Evolutionary conservation across 2,329 filamentous ascomycete species (phyloP), one percentile per base, ranked within the genome.

Genomic region (Arthrobotrys pseudoclavata): DNA sequence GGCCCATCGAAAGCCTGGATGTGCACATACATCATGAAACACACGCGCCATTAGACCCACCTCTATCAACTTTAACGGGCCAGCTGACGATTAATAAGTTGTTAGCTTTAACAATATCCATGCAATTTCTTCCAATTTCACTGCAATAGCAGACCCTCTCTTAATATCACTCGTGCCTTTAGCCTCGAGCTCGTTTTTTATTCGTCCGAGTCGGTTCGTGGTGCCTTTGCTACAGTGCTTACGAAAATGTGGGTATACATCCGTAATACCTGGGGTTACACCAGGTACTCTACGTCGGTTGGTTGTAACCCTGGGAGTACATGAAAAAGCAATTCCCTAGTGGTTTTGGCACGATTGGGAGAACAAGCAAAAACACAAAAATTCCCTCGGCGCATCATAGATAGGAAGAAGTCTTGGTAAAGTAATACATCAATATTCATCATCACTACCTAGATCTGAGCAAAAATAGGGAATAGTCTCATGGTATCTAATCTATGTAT

Each of bases 231-330:
- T 47, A 62, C 57, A 31, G 40, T 62, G 15, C 52, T 34, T 34
- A 57, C 52, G n/a, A 48, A 47, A n/a, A 63, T 47, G 60, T 48
- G 42, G 37, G 40, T 47, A 63, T 48, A 48, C 40, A 40, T 63
- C 60, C 42, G 47, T 70, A 53, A 40, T 31, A 63, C 67, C 60
- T 66, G 37, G 60, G 55, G 69, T 72, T 72, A 72, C 69, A 64
- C 69, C 69, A 72, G 67, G 29, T 42, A 48, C 37, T 22, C 55
- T 57, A 22, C 42, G 53, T 62, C 53, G 42, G 40, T 62, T 55
- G 42, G 40, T 42, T 69, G 67, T 53, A 69, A 69, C 67, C 66
- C 67, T 69, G 53, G 42, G 22, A 63, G 24, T 7, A 40, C 26
- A 42, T 29, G 26, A 61, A 62, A 57, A 57, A 57, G 55, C 55